These are phyloP conservation scores for Cryptococcus sp. DNA, from an alignment of 1,284 basidiomycete species.

Conservation along the genomic window DNA sequence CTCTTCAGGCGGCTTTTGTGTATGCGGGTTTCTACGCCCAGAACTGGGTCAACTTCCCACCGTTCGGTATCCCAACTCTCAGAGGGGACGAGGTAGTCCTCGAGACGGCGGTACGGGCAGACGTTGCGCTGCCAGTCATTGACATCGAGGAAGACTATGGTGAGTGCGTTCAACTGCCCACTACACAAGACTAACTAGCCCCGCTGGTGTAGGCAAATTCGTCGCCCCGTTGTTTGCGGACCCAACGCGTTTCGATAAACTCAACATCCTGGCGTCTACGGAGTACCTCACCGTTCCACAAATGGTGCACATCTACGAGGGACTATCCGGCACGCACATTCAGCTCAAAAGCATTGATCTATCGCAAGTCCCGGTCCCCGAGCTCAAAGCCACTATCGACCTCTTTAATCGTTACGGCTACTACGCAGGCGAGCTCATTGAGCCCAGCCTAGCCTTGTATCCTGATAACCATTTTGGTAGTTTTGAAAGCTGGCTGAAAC, in stretches of 20 bases:
- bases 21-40: conserved; percentile 13
- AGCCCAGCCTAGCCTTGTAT: too few relatives aligned
- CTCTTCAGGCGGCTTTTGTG: conserved; percentile 11
- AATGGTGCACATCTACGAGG: conserved; percentile 7
- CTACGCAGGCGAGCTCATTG: conserved; percentile 3
- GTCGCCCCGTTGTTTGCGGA: conserved; percentile 11
- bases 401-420: conserved; percentile 15
- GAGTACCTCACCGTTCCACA: conserved; percentile 15
- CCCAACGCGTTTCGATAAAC: conserved; percentile 4
- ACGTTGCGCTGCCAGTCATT: conserved; percentile 11
- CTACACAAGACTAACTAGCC: not conserved
- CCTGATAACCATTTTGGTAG: too few relatives aligned
- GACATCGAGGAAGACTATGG: conserved; percentile 13
- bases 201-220: conserved; percentile 7
- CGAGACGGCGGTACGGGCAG: conserved; percentile 7
- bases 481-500: too few relatives aligned
- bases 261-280: conserved; percentile 10
- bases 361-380: conserved; percentile 5
- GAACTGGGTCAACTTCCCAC: conserved; percentile 15
- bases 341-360: not conserved
- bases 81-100: conserved; percentile 11
- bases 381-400: conserved; percentile 8
- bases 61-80: conserved; percentile 4
- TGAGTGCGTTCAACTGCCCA: not conserved
- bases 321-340: conserved; percentile 2